phyloP scores from a whole-genome alignment of 305 asterid species.

The Plantago coronopus region DNA sequence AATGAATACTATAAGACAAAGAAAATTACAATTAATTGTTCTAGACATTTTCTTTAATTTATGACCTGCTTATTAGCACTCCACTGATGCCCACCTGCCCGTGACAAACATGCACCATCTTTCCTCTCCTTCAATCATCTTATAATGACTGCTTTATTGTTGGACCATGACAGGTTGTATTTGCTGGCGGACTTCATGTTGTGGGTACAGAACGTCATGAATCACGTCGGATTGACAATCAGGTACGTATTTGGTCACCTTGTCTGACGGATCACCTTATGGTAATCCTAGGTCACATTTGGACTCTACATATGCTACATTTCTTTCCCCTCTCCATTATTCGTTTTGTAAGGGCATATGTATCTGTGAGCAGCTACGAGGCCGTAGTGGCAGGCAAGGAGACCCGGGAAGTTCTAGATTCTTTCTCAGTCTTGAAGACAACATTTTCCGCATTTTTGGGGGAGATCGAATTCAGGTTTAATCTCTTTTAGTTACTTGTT shows the following conservation, averaged over 20 bases:
- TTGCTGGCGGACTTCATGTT: slow-evolving; percentile 97
- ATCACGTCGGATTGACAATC: slow-evolving; percentile 98
- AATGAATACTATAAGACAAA: slow-evolving; percentile 2
- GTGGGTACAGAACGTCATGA: slow-evolving; percentile 98
- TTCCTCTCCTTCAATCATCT: slow-evolving; percentile 16
- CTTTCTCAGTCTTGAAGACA: slow-evolving; percentile 97
- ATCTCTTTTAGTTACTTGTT: slow-evolving; percentile 22
- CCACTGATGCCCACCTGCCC: background rate
- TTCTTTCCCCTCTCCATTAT: slow-evolving; percentile 26
- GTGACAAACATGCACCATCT: slow-evolving; percentile 2
- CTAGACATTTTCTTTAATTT: slow-evolving; percentile 6
- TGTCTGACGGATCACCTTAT: too few relatives aligned
- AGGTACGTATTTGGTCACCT: slow-evolving; percentile 44
- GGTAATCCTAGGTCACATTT: background rate
- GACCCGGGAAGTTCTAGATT: slow-evolving; percentile 99
- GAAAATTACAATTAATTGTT: background rate
- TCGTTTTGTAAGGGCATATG: slow-evolving; percentile 6
- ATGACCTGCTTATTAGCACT: slow-evolving; percentile 12
- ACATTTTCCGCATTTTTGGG: slow-evolving; percentile 94
- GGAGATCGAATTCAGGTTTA: slow-evolving; percentile 96
- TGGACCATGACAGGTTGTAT: slow-evolving; percentile 59
- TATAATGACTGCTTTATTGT: slow-evolving; percentile 6
- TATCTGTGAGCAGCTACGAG: slow-evolving; percentile 69
- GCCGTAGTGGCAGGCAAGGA: slow-evolving; percentile 99
- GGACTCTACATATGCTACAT: slow-evolving; percentile 13